Conservation (phyloP, 306 rosid genomes). For the Dryas drummondii region DNA sequence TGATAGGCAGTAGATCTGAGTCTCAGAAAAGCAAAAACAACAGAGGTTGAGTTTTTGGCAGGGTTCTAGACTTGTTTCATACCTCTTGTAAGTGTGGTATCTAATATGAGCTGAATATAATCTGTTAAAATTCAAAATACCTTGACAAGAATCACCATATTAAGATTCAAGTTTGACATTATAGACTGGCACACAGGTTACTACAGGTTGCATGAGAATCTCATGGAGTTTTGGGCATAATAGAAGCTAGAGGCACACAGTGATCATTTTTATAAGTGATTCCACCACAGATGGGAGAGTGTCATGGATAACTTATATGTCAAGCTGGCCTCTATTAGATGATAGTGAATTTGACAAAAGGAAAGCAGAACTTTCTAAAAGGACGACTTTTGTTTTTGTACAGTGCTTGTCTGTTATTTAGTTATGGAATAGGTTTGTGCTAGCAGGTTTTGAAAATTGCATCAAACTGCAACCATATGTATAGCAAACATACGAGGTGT, state of each 20-base stretch:
- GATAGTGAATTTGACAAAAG: too few relatives aligned
- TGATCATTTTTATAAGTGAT: too few relatives aligned
- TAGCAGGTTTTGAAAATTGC: neutral
- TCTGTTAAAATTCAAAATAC: neutral
- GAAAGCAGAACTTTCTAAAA: neutral
- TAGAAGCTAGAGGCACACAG: neutral
- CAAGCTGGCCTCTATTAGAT: too few relatives aligned
- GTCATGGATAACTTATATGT: too few relatives aligned
- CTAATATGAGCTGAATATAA: neutral
- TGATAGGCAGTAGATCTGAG: slow-evolving; percentile 29
- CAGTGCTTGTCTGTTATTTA: neutral
- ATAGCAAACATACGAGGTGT: neutral
- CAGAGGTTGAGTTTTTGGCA: neutral
- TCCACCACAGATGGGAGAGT: too few relatives aligned
- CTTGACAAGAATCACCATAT: neutral
- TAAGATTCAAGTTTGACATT: neutral
- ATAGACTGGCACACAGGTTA: neutral
- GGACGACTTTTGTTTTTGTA: neutral
- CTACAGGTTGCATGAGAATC: neutral
- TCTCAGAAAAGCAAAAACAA: slow-evolving; percentile 23
- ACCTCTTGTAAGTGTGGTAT: neutral
- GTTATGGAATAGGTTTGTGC: neutral
- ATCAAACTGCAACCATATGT: neutral
- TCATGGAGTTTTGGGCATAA: neutral
- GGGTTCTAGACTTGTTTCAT: neutral